Evolutionary conservation across 169 alveolate species (phyloP).

Genomic region (Plasmodium gallinaceum): DNA sequence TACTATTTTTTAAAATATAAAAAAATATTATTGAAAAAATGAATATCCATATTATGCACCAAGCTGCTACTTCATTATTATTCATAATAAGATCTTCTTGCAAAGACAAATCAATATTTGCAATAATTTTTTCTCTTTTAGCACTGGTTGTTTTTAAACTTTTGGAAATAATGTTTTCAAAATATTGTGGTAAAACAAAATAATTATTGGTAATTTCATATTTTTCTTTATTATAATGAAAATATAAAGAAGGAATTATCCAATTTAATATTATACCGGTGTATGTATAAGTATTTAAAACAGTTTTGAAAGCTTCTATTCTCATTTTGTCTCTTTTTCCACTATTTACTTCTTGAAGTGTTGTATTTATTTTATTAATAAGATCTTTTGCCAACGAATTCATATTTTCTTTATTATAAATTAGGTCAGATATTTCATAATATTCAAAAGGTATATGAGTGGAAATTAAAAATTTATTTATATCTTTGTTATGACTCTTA

Average conservation of each 20-base stretch:
- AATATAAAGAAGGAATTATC: slow-evolving; percentile 62
- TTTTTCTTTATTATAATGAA: slow-evolving; percentile 63
- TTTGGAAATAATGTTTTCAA: slow-evolving; percentile 57
- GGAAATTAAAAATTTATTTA: slow-evolving; percentile 33
- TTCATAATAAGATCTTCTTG: slow-evolving; percentile 74
- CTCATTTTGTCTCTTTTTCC: slow-evolving; percentile 32
- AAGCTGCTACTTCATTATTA: slow-evolving; percentile 61
- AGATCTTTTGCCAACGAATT: slow-evolving; percentile 20
- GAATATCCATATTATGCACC: slow-evolving; percentile 59
- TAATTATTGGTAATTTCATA: slow-evolving; percentile 45
- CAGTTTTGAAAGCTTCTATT: slow-evolving; percentile 42
- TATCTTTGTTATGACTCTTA: slow-evolving; percentile 64
- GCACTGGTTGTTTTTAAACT: slow-evolving; percentile 71
- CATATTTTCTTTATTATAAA: slow-evolving; percentile 60
- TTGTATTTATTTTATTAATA: slow-evolving; percentile 18
- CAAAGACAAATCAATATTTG: slow-evolving; percentile 65
- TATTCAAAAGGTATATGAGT: slow-evolving; percentile 69
- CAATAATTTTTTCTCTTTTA: slow-evolving; percentile 67
- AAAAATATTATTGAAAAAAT: slow-evolving; percentile 41
- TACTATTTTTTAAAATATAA: slow-evolving; percentile 45
- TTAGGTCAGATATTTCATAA: slow-evolving; percentile 58
- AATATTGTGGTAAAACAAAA: slow-evolving; percentile 70
- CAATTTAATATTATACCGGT: slow-evolving; percentile 54
- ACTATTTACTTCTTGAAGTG: slow-evolving; percentile 36
- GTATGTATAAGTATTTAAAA: slow-evolving; percentile 65